Evolutionary conservation across 164 flowering plant genomes (phyloP).

Genomic region (Magnolia changhungtana): DNA sequence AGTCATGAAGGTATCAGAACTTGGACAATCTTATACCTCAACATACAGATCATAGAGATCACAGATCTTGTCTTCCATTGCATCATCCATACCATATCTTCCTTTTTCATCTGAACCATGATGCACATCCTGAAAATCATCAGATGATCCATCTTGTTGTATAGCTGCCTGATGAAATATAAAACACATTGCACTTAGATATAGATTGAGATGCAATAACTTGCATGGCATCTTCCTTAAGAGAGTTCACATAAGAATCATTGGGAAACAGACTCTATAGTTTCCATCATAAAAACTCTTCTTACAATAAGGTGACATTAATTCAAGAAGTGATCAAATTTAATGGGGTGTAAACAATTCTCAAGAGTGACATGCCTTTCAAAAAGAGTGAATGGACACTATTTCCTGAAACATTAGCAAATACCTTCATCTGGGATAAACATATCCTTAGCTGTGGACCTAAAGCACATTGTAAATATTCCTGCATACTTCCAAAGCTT

Average conservation of each 20-base stretch:
- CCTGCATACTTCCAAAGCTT: slow-evolving; percentile 1
- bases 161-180: slow-evolving; percentile 38
- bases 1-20: neutral
- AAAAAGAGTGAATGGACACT: neutral
- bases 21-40: slow-evolving; percentile 45
- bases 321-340: neutral
- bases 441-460: neutral
- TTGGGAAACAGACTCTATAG: neutral
- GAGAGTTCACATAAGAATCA: too few species aligned
- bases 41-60: slow-evolving; percentile 91
- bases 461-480: neutral
- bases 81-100: slow-evolving; percentile 57
- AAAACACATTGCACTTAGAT: neutral
- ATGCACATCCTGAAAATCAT: slow-evolving; percentile 58
- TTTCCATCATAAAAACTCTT: neutral
- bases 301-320: neutral
- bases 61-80: slow-evolving; percentile 88
- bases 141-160: slow-evolving; percentile 56
- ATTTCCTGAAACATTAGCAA: neutral
- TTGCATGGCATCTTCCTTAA: too few species aligned
- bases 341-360: neutral
- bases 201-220: neutral
- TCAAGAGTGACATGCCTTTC: neutral
- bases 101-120: slow-evolving; percentile 47
- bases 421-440: neutral